Conservation (phyloP, 2,329 filamentous ascomycete genomes). For the Huntiella abstrusa region DNA sequence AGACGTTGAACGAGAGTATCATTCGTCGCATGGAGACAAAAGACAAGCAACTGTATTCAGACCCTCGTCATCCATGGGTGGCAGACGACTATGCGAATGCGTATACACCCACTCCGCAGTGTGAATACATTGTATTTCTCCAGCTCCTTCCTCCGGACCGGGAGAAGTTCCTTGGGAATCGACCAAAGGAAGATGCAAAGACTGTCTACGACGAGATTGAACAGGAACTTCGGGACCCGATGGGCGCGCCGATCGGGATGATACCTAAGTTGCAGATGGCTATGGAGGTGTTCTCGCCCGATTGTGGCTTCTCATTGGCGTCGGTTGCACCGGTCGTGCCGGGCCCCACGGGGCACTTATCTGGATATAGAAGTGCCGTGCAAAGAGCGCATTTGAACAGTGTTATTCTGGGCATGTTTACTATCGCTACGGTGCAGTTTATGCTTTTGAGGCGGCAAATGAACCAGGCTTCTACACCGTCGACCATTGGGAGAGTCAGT, state of each 20-base stretch:
- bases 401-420: constrained; percentile 38
- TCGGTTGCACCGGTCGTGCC: constrained; percentile 40
- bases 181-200: constrained; percentile 9
- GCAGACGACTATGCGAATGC: constrained; percentile 38
- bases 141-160: constrained; percentile 47
- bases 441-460: constrained; percentile 44
- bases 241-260: constrained; percentile 35
- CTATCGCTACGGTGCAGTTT: constrained; percentile 41
- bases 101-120: constrained; percentile 21
- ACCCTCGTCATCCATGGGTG: constrained; percentile 55
- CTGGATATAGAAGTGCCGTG: constrained; percentile 41
- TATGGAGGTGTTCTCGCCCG: constrained; percentile 45
- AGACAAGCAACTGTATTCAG: constrained; percentile 40
- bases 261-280: constrained; percentile 42
- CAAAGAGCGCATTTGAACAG: constrained; percentile 36
- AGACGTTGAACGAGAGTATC: constrained; percentile 55
- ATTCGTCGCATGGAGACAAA: constrained; percentile 43
- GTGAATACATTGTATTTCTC: constrained; percentile 75
- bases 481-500: constrained; percentile 46
- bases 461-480: constrained; percentile 47
- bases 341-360: constrained; percentile 33
- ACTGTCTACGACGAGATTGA: constrained; percentile 30
- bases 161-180: constrained; percentile 1
- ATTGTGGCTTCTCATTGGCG: constrained; percentile 48
- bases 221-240: constrained; percentile 41